Evolutionary conservation across 768 basidiomycete genomes (phyloP), one percentile per base, ranked within the genome.

Genomic region (Crassisporium funariophilum): DNA sequence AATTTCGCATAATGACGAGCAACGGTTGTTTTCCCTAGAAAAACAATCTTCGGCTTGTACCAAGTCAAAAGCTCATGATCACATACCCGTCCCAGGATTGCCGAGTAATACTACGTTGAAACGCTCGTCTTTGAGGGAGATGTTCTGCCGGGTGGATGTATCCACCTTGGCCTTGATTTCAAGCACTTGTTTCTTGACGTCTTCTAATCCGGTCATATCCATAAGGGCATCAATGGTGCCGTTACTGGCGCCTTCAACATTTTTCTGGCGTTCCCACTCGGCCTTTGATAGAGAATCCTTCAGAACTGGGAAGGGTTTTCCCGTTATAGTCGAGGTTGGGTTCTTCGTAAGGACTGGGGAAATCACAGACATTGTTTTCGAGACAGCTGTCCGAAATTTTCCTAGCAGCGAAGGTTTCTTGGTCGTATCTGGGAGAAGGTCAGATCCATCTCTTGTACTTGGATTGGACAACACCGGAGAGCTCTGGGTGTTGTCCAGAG

Each of bases 21-120:
- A 4, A 88, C 73, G 0, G 86, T 87, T 0, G 85, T 87, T 69
- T 86, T 86, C 10, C 84, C 85, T 86, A 27, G 36, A 2, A 21
- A 23, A 29, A 49, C 6, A 49, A 23, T 3, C 5, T 23, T 15
- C 4, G 20, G 19, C 24, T 13, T 41, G 19, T 13, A 11, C 15
- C 17, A 3, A 31, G 36, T 2, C 24, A n/a, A 35, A 47, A 9
- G 53, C 25, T 31, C 2, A 4, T 6, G 23, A 43, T 4, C n/a
- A 51, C 71, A 21, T 47, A 86, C 86, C 86, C 60, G 86, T 88
- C 7, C 86, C 86, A 4, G 86, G 86, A 55, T 88, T 88, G 11
- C 86, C 86, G 0, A 85, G 74, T 10, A 88, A 66, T 10, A 72
- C 75, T n/a, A 78, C 71, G 59, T 87, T 86, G 58, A 83, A 78